These are phyloP conservation scores for Naganishia sp. DNA, from an alignment of 1,284 basidiomycete genomes.

Conservation along the genomic window DNA sequence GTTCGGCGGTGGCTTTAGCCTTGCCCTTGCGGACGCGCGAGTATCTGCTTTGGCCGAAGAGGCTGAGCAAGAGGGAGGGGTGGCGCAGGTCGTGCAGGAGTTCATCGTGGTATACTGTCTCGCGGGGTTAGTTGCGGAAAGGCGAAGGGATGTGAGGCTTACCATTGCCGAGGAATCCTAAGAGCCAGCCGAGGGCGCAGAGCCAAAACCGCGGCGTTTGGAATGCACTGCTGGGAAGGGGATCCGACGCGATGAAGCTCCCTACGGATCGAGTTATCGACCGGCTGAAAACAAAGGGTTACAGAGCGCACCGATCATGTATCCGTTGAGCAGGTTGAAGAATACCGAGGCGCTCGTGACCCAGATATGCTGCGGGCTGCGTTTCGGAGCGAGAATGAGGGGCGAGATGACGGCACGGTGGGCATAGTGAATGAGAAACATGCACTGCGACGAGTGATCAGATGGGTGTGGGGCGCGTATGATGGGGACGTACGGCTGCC, in stretches of 20 bases:
- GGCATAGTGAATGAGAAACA: conserved; percentile 75
- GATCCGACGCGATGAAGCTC: conserved; percentile 43
- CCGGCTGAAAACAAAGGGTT: conserved; percentile 28
- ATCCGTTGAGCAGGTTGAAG: conserved; percentile 76
- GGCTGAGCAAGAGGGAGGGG: conserved; percentile 30
- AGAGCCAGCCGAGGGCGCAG: conserved; percentile 66
- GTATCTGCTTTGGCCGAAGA: conserved; percentile 13
- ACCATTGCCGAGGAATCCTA: conserved; percentile 72
- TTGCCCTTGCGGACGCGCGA: conserved; percentile 36
- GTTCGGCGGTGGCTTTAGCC: conserved; percentile 25
- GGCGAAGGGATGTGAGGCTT: conserved; percentile 26
- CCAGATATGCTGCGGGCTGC: conserved; percentile 71
- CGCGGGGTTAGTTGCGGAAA: conserved; percentile 12
- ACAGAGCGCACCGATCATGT: conserved; percentile 66
- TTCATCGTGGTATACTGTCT: conserved; percentile 75
- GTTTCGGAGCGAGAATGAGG: conserved; percentile 70
- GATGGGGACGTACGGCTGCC: conserved; percentile 53
- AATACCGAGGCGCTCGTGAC: conserved; percentile 63
- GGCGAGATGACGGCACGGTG: conserved; percentile 83
- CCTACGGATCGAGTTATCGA: conserved; percentile 1
- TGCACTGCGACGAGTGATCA: conserved; percentile 36
- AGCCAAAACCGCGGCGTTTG: conserved; percentile 59
- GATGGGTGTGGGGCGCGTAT: neutral
- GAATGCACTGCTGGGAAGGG: conserved; percentile 3
- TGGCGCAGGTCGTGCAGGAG: conserved; percentile 73